Evolutionary conservation across 1,284 basidiomycete genomes (phyloP), one percentile per base, ranked within the genome.

Genomic region (Ustilago vetiveriae): DNA sequence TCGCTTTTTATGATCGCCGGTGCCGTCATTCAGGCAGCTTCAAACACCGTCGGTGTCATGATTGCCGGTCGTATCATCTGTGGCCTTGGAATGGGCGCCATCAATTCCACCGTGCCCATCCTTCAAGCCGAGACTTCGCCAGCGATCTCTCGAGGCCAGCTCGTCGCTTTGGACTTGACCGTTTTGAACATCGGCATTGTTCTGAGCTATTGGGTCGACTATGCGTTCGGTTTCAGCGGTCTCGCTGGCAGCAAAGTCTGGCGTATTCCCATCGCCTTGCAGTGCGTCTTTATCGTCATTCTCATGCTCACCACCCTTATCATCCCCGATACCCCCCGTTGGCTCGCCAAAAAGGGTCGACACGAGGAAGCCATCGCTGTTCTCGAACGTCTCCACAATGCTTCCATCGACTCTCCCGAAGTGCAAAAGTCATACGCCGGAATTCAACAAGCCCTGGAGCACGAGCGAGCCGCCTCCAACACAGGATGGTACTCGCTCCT

Each of bases 261-360:
- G 89, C 76, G 88, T 50, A 86, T 87, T n/a, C 89, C 89, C 2
- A 86, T 90, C 38, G 87, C 87, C 1, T 82, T 90, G 33, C 89
- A 90, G 75, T 87, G 88, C 45, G 45, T 87, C 8, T 85, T 90
- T 45, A 88, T 88, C 3, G 54, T 88, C 6, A 82, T 89, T 39
- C 87, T 90, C 84, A 84, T 89, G 42, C 63, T 84, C 55, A 85
- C 85, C 14, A 87, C 90, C 21, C 86, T 88, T 73, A 67, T 86
- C 84, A 84, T 90, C 24, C 89, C 88, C 35, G 89, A 90, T 78
- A 89, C 88, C 10, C 89, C 89, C 11, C 85, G 89, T 80, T 90
- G 85, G 88, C 85, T 90, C 16, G 82, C 89, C 32, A 88, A 87
- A 76, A 85, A 86, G 40, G 87, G 87, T 9, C 72, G 72, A 29